Conservation (phyloP, 2,329 filamentous ascomycete species). For the Hypocreales sp. region DNA sequence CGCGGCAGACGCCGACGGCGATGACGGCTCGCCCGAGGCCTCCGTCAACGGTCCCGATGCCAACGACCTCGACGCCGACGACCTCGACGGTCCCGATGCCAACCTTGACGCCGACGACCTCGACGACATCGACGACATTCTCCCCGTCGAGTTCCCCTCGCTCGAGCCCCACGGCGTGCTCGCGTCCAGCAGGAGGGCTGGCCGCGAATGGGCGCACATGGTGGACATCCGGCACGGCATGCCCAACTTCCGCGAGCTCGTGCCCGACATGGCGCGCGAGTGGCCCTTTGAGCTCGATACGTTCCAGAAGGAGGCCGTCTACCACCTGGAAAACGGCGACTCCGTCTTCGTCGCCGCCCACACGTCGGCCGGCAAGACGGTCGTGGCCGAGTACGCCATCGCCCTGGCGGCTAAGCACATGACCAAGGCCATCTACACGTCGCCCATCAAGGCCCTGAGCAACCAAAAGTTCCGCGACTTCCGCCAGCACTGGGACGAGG, state of each 20-base stretch:
- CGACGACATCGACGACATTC: conserved; percentile 64
- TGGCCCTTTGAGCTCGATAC: conserved; percentile 97
- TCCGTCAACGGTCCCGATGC: conserved; percentile 16
- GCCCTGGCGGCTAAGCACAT: conserved; percentile 94
- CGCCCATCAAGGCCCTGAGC: conserved; percentile 93
- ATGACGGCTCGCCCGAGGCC: conserved; percentile 13
- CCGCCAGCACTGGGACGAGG: conserved; percentile 76
- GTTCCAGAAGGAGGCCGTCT: conserved; percentile 97
- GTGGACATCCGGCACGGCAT: conserved; percentile 90
- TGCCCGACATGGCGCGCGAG: conserved; percentile 88
- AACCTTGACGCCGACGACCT: conserved; percentile 56
- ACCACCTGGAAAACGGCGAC: conserved; percentile 90
- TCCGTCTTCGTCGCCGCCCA: conserved; percentile 97
- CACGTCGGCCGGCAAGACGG: conserved; percentile 94
- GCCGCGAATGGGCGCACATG: conserved; percentile 94
- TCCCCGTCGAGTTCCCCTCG: conserved; percentile 88
- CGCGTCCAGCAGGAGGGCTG: conserved; percentile 55
- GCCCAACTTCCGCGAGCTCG: conserved; percentile 82
- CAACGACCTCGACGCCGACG: conserved; percentile 51
- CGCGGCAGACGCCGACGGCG: conserved; percentile 9
- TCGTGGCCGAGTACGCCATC: conserved; percentile 96
- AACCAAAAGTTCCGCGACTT: conserved; percentile 99
- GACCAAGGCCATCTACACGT: conserved; percentile 99
- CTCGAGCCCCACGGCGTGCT: conserved; percentile 72
- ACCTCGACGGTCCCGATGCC: conserved; percentile 44